Base-by-base conservation (phyloP, 2,329 filamentous ascomycete species). In the Cytospora mali region DNA sequence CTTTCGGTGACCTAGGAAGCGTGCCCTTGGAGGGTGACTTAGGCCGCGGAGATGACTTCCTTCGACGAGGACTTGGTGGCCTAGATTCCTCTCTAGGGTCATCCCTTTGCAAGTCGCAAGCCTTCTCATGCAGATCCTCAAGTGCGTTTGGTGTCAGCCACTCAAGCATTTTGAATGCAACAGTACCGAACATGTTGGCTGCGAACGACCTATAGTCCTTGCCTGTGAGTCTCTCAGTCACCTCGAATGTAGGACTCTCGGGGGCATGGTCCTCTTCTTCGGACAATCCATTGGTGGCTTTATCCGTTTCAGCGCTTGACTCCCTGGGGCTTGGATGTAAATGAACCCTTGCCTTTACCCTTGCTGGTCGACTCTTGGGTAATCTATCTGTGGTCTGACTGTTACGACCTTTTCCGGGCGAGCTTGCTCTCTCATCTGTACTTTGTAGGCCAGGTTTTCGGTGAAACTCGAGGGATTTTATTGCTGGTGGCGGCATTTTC, bases 141-240 rank as follows among this genome's bases (percentile, higher is more conserved):
- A 86, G 71, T n/a, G 79, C 81, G 60, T 79, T 79, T 0, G 86
- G 86, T 1, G 86, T 86, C n/a, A 90, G 75, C 87, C 86, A 90
- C 71, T 90, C 87, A 4, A 90, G 69, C 85, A 89, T 89, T 69
- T 87, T 88, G 72, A 89, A 87, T 13, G 88, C 83, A 13, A 84
- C 83, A 0, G 87, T 88, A 7, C 82, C 85, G 68, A 90, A 89
- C 9, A 88, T 76, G 66, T 87, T 87, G 7, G 84, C 84, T 9
- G 84, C 81, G 69, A 87, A 86, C 0, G 84, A 87, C 6, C 84
- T 78, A 67, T 87, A 81, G 66, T 87, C 84, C 64, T 83, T 85
- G 67, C 75, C 81, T 13, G 76, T 70, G 1, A 79, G 76, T 46
- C 77, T 76, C 66, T 86, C 83, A 2, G 71, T 71, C 2, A 85